phyloP scores from a whole-genome alignment of 192 early-diverging fungal species.

The Cetraspora pellucida region DNA sequence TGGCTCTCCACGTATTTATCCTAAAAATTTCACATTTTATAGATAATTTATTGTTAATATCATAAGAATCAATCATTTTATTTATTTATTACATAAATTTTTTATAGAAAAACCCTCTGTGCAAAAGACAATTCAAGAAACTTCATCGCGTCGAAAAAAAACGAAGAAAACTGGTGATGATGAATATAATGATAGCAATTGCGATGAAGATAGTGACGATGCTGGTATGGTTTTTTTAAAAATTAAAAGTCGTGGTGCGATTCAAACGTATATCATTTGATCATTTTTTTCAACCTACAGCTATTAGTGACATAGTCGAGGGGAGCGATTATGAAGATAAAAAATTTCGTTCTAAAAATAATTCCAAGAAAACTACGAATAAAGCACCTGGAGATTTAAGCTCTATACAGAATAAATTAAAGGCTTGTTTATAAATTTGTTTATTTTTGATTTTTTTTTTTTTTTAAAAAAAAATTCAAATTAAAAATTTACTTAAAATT shows the following conservation, averaged over 20 bases:
- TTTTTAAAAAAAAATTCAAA: not conserved
- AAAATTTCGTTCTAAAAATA: too few species aligned
- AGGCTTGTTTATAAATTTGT: not conserved
- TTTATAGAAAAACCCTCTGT: not conserved
- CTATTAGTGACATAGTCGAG: not conserved
- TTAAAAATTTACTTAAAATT: not conserved
- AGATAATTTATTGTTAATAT: too few species aligned
- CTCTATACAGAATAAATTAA: not conserved
- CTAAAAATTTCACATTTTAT: too few species aligned
- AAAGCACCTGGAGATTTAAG: not conserved
- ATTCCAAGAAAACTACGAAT: too few species aligned
- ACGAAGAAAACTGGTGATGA: constrained; percentile 5
- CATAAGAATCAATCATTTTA: too few species aligned
- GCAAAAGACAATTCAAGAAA: constrained; percentile 1
- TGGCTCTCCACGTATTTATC: constrained; percentile 15
- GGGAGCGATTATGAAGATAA: too few species aligned
- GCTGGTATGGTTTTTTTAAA: not conserved
- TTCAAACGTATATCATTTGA: not conserved
- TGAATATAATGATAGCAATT: not conserved
- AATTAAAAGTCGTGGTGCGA: not conserved
- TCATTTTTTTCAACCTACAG: not conserved
- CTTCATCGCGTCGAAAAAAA: not conserved
- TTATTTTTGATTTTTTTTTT: not conserved
- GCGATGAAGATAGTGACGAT: not conserved
- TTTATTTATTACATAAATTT: too few species aligned